Evolutionary conservation across 805 yeast species (phyloP).

Genomic region (Ogataea neopini): DNA sequence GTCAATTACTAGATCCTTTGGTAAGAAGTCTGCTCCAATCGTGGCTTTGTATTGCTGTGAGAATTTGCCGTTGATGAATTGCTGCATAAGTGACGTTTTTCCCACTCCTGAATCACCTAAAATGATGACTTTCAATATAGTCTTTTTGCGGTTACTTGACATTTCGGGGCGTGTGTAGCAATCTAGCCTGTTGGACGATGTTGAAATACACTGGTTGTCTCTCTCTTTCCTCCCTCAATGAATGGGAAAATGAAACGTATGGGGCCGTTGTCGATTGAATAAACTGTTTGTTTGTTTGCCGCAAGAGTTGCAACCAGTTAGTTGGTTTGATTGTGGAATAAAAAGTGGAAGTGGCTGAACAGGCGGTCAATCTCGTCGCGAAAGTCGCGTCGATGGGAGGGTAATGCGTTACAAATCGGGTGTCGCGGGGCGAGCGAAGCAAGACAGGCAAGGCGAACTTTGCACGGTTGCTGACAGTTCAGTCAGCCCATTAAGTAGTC

Average conservation of each 20-base stretch:
- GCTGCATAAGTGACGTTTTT: conserved; percentile 95
- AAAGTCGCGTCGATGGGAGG: not conserved
- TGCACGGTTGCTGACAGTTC: too few species aligned
- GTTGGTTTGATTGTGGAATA: not conserved
- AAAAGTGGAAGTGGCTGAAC: conserved; percentile 1
- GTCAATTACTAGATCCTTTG: conserved; percentile 86
- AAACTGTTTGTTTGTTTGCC: too few species aligned
- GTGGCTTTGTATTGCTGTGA: conserved; percentile 96
- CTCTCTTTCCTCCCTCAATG: too few species aligned
- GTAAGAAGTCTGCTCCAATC: conserved; percentile 94
- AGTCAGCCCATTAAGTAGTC: too few species aligned
- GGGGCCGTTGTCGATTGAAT: too few species aligned
- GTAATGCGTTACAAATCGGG: not conserved
- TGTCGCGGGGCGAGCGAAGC: not conserved
- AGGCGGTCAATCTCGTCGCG: conserved; percentile 6
- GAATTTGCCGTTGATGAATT: conserved; percentile 92
- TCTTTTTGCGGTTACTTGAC: conserved; percentile 66
- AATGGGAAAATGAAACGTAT: too few species aligned
- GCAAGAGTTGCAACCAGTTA: not conserved
- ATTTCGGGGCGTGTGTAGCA: conserved; percentile 26
- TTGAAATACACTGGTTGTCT: too few species aligned
- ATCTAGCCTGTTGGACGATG: too few species aligned
- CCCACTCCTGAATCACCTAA: conserved; percentile 98
- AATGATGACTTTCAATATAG: conserved; percentile 81
- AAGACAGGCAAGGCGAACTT: too few species aligned